Evolutionary conservation across 129 eudicot species (phyloP).

Genomic region (Pittosporum tobira): DNA sequence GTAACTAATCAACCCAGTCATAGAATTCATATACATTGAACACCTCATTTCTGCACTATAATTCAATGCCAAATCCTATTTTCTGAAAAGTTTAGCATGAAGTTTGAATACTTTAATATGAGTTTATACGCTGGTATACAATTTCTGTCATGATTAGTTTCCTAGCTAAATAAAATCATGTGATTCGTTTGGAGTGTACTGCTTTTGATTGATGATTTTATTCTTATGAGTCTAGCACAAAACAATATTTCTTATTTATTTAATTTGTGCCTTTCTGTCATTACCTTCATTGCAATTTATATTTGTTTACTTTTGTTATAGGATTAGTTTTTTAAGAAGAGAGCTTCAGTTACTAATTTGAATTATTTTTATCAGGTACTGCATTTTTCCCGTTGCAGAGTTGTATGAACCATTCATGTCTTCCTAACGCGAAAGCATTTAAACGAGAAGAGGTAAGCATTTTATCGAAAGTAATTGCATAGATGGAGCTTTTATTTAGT

Average conservation of each 20-base stretch:
- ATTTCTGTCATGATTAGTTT: too few relatives aligned
- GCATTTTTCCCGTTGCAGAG: constrained; percentile 90
- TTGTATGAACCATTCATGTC: constrained; percentile 93
- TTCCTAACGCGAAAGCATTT: constrained; percentile 88
- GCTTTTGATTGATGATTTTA: too few relatives aligned
- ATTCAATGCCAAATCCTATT: too few relatives aligned
- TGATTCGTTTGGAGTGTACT: too few relatives aligned
- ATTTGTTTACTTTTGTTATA: neutral
- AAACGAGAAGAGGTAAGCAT: constrained; percentile 76
- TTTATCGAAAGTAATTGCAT: neutral
- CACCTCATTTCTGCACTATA: too few relatives aligned
- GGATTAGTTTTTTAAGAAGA: constrained; percentile 1
- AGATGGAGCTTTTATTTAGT: neutral
- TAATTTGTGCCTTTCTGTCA: neutral
- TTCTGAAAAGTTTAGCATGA: too few relatives aligned
- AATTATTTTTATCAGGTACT: constrained; percentile 42
- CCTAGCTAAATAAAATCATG: too few relatives aligned
- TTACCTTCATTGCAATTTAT: neutral
- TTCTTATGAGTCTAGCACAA: too few relatives aligned
- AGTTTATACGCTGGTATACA: too few relatives aligned
- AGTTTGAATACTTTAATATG: too few relatives aligned
- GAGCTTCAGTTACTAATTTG: neutral
- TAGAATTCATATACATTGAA: too few relatives aligned
- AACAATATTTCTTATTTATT: neutral
- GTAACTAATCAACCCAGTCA: too few relatives aligned